These are phyloP conservation scores for Komagataella pseudopastoris DNA, from an alignment of 805 yeast species.

Conservation along the genomic window DNA sequence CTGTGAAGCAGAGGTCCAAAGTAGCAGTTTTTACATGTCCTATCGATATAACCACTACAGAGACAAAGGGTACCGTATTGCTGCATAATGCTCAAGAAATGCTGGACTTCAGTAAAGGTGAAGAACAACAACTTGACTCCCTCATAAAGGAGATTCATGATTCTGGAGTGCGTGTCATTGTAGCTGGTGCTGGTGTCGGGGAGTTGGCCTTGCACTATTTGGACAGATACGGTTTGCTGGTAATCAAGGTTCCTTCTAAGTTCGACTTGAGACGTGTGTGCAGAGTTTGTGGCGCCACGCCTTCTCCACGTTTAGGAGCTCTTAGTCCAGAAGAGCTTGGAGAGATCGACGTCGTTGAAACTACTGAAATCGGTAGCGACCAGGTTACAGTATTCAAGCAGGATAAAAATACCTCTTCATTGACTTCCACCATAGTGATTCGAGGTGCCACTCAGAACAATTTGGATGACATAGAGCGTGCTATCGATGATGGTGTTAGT, in stretches of 20 bases:
- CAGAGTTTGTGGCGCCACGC: constrained; percentile 96
- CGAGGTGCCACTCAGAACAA: constrained; percentile 95
- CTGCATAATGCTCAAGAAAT: constrained; percentile 94
- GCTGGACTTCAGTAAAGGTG: constrained; percentile 93
- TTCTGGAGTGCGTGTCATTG: constrained; percentile 74
- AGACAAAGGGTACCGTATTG: constrained; percentile 94
- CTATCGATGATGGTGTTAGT: constrained; percentile 93
- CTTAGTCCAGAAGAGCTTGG: constrained; percentile 95
- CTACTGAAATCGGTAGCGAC: constrained; percentile 94
- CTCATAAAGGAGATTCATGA: constrained; percentile 72
- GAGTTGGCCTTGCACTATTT: constrained; percentile 88
- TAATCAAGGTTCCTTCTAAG: constrained; percentile 83
- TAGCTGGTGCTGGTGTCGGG: constrained; percentile 93
- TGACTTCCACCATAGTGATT: constrained; percentile 84
- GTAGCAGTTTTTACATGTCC: constrained; percentile 93
- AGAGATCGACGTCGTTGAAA: constrained; percentile 71
- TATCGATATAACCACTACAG: constrained; percentile 90
- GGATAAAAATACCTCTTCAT: constrained; percentile 37
- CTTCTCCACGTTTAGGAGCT: constrained; percentile 86
- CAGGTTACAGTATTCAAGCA: constrained; percentile 91
- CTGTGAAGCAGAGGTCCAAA: constrained; percentile 47
- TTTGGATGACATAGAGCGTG: constrained; percentile 91
- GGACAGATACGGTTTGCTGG: constrained; percentile 74
- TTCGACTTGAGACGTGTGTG: constrained; percentile 89
- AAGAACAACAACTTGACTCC: constrained; percentile 84